Conservation (phyloP, 495 filamentous ascomycete species). For the Terfezia boudieri region DNA sequence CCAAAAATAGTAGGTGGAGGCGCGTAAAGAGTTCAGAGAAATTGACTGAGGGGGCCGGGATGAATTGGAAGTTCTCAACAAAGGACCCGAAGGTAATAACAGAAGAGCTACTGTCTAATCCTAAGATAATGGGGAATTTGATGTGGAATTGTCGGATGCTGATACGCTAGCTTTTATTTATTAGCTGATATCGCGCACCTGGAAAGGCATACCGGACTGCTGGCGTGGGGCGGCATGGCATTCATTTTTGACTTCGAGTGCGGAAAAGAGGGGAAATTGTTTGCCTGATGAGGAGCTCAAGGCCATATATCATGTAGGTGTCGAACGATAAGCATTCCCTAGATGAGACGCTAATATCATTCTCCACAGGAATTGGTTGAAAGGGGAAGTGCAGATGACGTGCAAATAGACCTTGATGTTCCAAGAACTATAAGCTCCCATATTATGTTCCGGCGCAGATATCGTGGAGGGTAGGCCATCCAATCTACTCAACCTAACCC, state of each 20-base stretch:
- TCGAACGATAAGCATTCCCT: background rate
- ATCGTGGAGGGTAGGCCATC: slow-evolving; percentile 40
- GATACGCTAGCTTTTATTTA: background rate
- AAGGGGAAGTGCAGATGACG: slow-evolving; percentile 63
- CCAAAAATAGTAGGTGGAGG: slow-evolving; percentile 19
- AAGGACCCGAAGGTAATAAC: background rate
- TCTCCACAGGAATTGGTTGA: slow-evolving; percentile 47
- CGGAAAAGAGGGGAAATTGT: slow-evolving; percentile 33
- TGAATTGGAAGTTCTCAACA: background rate
- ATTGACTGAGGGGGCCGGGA: background rate
- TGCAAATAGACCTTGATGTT: slow-evolving; percentile 94
- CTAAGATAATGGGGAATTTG: no score
- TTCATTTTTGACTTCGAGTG: slow-evolving; percentile 69
- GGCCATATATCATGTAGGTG: slow-evolving; percentile 20
- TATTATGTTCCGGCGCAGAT: slow-evolving; percentile 90
- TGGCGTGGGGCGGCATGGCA: slow-evolving; percentile 92
- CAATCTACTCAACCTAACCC: background rate
- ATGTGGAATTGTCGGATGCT: no score
- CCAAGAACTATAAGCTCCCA: slow-evolving; percentile 87
- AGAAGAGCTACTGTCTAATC: no score
- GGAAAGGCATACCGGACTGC: slow-evolving; percentile 95
- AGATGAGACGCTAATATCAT: background rate
- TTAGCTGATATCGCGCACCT: slow-evolving; percentile 65
- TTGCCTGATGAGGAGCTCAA: slow-evolving; percentile 51
- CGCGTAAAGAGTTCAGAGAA: slow-evolving; percentile 48